Base-by-base conservation (phyloP, 768 basidiomycete genomes). In the Boletales sp. region DNA sequence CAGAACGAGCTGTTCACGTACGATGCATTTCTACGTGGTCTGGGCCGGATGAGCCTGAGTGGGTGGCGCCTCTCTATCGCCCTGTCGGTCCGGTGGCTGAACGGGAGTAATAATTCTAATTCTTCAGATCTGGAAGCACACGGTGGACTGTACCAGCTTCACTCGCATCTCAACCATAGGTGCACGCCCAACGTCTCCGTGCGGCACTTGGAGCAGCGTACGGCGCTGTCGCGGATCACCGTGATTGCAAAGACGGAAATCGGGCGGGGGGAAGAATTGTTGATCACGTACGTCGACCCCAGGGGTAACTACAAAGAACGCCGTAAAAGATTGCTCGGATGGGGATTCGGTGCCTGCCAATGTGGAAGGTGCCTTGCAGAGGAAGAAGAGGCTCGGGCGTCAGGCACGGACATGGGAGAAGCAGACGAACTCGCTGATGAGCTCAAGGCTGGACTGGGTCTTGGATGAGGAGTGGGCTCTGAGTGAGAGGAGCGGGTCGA, bases 121-220 rank as follows among this genome's bases (percentile, higher is more conserved):
- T n/a, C n/a, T n/a, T 8, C 45, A 86, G 86, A 93, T 61, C 72
- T 93, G 44, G 92, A 94, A 69, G 81, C 86, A 2, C 89, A 93
- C 48, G 91, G 90, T 3, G 92, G 91, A 2, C 72, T 95, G 10
- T 95, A 94, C 69, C 79, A 77, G 18, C 76, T 94, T 5, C 91
- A 94, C 64, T 86, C 91, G 2, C 89, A 94, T 57, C 66, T 94
- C 30, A 96, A 95, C 67, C 93, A 96, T 65, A 78, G 78, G 8
- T 96, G 93, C 67, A 66, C 71, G 15, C 90, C 93, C 0, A 94
- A 91, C 65, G 58, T 84, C 42, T 87, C 89, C 15, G 83, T 88
- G 14, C 82, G 86, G 2, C 91, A 91, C 62, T 69, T 90, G 49
- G 84, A 89, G 64, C 78, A 76, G 55, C 81, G 80, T 44, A 81